phyloP scores from a whole-genome alignment of 2,329 filamentous ascomycete genomes.

The Ophiostoma sp. region DNA sequence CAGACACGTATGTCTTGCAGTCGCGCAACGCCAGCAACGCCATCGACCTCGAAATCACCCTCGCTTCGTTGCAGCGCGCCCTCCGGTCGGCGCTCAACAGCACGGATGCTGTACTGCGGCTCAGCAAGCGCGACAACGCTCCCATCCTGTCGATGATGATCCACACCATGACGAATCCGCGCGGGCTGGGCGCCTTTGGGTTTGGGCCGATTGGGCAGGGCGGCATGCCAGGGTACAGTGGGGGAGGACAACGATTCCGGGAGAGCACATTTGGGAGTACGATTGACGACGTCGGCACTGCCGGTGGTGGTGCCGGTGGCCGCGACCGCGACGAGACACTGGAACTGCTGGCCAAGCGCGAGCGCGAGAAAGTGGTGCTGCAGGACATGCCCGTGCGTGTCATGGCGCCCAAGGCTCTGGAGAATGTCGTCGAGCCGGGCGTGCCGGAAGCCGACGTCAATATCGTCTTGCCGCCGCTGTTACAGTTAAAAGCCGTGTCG shows the following conservation, averaged over 20 bases:
- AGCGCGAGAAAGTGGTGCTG: constrained; percentile 87
- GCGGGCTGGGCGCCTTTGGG: constrained; percentile 38
- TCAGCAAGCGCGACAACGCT: constrained; percentile 88
- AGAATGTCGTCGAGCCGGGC: constrained; percentile 88
- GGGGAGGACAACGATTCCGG: constrained; percentile 36
- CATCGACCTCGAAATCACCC: constrained; percentile 93
- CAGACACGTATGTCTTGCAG: constrained; percentile 76
- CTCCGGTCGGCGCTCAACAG: constrained; percentile 83
- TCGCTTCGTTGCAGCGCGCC: constrained; percentile 85
- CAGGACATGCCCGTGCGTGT: constrained; percentile 96
- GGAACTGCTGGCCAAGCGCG: constrained; percentile 60
- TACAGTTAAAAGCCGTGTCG: constrained; percentile 89
- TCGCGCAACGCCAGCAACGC: constrained; percentile 80
- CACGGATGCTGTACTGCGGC: constrained; percentile 76
- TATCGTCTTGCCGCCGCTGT: constrained; percentile 81
- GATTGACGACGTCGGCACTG: constrained; percentile 31
- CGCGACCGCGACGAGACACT: constrained; percentile 47
- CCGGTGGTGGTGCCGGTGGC: constrained; percentile 19
- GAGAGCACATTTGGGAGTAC: constrained; percentile 45
- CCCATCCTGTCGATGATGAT: constrained; percentile 90
- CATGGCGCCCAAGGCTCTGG: constrained; percentile 77
- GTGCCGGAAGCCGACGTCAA: constrained; percentile 92
- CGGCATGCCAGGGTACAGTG: constrained; percentile 32
- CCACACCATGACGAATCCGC: constrained; percentile 66
- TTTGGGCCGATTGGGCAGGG: constrained; percentile 40